Evolutionary conservation across 306 rosid species (phyloP), one percentile per base, ranked within the genome.

Genomic region (Pueraria montana): DNA sequence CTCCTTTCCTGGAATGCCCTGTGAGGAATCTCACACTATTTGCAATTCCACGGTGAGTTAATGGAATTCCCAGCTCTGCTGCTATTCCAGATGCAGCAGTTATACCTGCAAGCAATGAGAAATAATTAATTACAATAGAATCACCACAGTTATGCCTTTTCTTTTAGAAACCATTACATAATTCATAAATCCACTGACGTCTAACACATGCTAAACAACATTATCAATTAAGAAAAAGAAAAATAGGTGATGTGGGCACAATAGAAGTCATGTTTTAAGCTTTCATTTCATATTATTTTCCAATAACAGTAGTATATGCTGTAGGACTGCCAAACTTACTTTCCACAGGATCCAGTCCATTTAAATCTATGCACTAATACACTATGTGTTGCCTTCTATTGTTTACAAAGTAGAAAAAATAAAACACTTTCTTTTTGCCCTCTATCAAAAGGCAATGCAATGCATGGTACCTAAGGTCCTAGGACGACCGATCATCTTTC

Each of bases 21-120:
- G 98, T 93, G 74, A 96, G 97, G 77, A 96, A 96, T 75, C 98
- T 87, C 46, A 91, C 97, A 53, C 94, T 96, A 13, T 77, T 92
- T 83, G 99, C 90, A 49, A 96, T 86, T 30, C 97, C 97, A 3
- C 98, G 89, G 71, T 96, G 99, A 61, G 99, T 96, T 77, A 96
- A 85, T 11, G 98, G 99, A 83, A 96, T 90, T 73, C 97, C 99
- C 26, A 96, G 71, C 87, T 91, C 91, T 4, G 98, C 98, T 23
- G 99, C 88, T 85, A 96, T 96, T 77, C 99, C 99, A 34, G 99
- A 96, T 27, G 99, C 99, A 50, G 99, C 97, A 43, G 99, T 96
- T 77, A 93, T 93, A 48, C 98, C 98, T 95, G 87, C 79, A 84
- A 78, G 61, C 59, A 80, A 84, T 36, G 18, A 73, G 69, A 78